phyloP scores from a whole-genome alignment of 345 rosid genomes.

The Pseudoturritis turrita region DNA sequence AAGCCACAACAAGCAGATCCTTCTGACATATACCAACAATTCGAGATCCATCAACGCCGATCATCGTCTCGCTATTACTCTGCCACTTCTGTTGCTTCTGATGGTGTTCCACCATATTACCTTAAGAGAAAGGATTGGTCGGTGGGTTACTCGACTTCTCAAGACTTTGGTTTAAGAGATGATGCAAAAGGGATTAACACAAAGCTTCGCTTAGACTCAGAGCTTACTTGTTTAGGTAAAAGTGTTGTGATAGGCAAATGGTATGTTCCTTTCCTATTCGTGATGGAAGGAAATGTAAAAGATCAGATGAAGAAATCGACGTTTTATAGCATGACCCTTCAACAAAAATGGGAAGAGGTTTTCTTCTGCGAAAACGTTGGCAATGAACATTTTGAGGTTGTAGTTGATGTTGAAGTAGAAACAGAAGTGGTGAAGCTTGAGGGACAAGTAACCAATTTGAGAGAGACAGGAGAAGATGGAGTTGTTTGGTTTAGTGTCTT shows the following conservation, averaged over 20 bases:
- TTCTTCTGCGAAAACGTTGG: constrained; percentile 28
- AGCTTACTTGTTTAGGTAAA: constrained; percentile 2
- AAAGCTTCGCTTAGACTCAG: constrained; percentile 15
- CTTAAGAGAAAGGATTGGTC: constrained; percentile 49
- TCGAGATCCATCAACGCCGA: constrained; percentile 18
- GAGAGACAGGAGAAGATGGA: constrained; percentile 18
- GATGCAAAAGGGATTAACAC: constrained; percentile 54
- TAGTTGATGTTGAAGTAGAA: constrained; percentile 31
- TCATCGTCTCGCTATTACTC: not conserved
- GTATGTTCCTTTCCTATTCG: constrained; percentile 59
- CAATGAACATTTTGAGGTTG: constrained; percentile 6
- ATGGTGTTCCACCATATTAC: constrained; percentile 48
- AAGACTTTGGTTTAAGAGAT: constrained; percentile 33
- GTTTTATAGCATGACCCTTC: constrained; percentile 55
- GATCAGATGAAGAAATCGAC: constrained; percentile 41
- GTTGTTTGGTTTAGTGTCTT: constrained; percentile 35
- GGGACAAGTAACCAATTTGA: constrained; percentile 11
- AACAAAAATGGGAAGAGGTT: constrained; percentile 52
- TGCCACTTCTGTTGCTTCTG: constrained; percentile 45
- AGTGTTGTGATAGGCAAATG: constrained; percentile 44
- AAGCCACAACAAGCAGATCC: constrained; percentile 39
- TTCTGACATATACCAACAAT: constrained; percentile 32
- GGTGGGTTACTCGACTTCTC: constrained; percentile 23
- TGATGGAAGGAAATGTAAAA: constrained; percentile 35
- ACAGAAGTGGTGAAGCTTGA: constrained; percentile 28